Conservation (phyloP, 257 asterid genomes). For the Paraleonurus japonicus region DNA sequence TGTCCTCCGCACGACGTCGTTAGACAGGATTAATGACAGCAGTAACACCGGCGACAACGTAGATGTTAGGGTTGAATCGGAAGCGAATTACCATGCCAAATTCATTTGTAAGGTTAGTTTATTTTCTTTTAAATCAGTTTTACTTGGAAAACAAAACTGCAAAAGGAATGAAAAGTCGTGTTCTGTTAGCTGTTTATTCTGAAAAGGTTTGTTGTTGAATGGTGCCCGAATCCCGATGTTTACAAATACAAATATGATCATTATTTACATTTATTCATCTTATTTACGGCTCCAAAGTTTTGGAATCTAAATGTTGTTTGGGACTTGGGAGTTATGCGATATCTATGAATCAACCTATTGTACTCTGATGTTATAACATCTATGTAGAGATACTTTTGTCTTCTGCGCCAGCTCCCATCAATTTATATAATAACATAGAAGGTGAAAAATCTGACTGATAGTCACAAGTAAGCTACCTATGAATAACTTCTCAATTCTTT, state of each 20-base stretch:
- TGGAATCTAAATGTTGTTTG: not conserved
- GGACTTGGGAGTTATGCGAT: not conserved
- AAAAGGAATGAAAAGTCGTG: not conserved
- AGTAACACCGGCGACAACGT: not conserved
- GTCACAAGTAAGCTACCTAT: not conserved
- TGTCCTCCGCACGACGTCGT: constrained; percentile 16
- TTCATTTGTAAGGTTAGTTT: constrained; percentile 55
- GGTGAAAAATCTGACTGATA: not conserved
- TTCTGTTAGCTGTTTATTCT: not conserved
- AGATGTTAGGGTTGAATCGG: constrained; percentile 18
- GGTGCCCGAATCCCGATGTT: not conserved
- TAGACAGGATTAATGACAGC: not conserved
- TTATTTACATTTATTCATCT: not conserved
- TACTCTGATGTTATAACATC: not conserved
- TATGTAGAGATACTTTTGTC: not conserved
- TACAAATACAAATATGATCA: not conserved
- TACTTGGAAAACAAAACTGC: not conserved
- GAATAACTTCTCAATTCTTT: not conserved
- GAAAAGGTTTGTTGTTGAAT: not conserved
- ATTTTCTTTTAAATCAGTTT: not conserved
- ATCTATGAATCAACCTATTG: not conserved
- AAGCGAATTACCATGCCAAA: constrained; percentile 26
- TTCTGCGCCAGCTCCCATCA: not conserved
- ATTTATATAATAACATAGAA: not conserved
- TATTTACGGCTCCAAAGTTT: not conserved